Evolutionary conservation across 1,284 basidiomycete species (phyloP).

Genomic region (Lentinus polychrous): DNA sequence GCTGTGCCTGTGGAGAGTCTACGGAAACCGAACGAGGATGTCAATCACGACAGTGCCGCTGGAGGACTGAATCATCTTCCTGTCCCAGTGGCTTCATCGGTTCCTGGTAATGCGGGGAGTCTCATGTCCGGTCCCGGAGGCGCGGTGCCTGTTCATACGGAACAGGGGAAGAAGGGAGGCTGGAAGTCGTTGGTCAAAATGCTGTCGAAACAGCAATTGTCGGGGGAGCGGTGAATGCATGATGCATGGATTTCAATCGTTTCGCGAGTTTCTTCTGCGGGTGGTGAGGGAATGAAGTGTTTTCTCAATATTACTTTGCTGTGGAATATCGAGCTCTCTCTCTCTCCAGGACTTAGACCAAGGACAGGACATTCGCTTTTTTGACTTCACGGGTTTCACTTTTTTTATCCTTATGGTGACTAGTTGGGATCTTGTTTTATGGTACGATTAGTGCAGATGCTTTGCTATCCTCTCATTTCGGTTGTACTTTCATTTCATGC

Average conservation of each 20-base stretch:
- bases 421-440: not conserved
- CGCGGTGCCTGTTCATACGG: not conserved
- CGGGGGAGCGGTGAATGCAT: not conserved
- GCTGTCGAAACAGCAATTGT: conserved; percentile 13
- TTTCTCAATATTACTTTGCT: not conserved
- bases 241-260: not conserved
- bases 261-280: too few species aligned
- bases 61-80: not conserved
- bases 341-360: not conserved
- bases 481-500: too few species aligned
- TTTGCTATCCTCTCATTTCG: not conserved
- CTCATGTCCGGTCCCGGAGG: too few species aligned
- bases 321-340: not conserved
- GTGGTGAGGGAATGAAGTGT: too few species aligned
- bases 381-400: not conserved
- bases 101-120: too few species aligned
- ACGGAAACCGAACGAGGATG: not conserved
- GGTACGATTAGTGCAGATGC: not conserved
- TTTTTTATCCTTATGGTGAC: not conserved
- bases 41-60: not conserved
- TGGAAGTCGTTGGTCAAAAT: conserved; percentile 13
- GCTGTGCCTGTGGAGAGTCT: not conserved
- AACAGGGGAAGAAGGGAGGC: not conserved
- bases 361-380: not conserved
- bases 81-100: too few species aligned